Evolutionary conservation across 305 asterid species (phyloP).

Genomic region (Fraxinus dipetala): DNA sequence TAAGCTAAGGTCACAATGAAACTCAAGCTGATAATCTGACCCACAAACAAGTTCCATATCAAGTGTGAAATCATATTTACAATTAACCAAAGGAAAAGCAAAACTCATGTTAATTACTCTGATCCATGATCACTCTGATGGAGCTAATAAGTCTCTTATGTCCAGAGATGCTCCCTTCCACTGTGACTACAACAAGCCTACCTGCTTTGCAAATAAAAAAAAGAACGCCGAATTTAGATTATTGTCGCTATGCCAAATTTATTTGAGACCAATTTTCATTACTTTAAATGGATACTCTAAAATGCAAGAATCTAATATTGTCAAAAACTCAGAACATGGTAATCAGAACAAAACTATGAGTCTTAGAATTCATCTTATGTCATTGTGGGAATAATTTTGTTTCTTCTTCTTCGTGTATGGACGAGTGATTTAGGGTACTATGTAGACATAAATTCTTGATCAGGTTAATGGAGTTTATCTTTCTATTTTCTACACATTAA

Average conservation of each 20-base stretch:
- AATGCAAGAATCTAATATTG: not conserved
- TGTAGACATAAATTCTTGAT: not conserved
- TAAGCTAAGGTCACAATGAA: not conserved
- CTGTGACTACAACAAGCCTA: slow-evolving; percentile 15
- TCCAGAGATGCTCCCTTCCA: slow-evolving; percentile 16
- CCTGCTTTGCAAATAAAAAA: slow-evolving; percentile 27
- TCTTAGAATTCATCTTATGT: not conserved
- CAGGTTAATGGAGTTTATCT: not conserved
- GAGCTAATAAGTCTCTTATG: slow-evolving; percentile 4
- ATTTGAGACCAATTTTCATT: not conserved
- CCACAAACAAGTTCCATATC: not conserved
- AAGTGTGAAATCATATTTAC: not conserved
- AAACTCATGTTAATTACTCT: slow-evolving; percentile 39
- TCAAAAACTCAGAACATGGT: not conserved
- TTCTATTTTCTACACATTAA: not conserved
- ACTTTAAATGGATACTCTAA: not conserved
- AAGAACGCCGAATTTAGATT: not conserved
- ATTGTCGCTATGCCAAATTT: not conserved
- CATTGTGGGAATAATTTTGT: not conserved
- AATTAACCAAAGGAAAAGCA: slow-evolving; percentile 4
- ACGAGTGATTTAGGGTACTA: not conserved
- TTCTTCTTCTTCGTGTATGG: not conserved
- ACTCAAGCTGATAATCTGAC: not conserved
- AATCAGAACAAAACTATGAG: not conserved
- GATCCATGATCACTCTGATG: slow-evolving; percentile 49